Evolutionary conservation across 2,329 filamentous ascomycete species (phyloP).

Genomic region (Dryadomyces sulphureus): DNA sequence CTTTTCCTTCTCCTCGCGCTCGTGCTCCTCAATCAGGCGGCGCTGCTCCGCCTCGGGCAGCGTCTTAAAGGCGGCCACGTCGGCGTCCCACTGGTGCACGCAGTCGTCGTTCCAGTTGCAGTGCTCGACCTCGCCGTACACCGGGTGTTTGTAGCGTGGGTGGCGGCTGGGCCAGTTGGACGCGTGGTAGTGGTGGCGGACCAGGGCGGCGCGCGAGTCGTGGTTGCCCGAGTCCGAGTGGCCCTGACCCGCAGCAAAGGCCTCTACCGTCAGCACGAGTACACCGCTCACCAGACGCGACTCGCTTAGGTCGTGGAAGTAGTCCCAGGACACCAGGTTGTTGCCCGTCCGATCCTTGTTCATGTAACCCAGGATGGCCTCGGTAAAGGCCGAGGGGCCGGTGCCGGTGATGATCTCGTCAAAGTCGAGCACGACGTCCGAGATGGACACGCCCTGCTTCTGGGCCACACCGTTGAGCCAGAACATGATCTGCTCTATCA

Average conservation of each 20-base stretch:
- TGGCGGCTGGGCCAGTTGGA: conserved; percentile 56
- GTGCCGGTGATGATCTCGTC: conserved; percentile 62
- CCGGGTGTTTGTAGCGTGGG: conserved; percentile 50
- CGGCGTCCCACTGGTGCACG: conserved; percentile 49
- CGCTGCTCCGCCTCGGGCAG: conserved; percentile 45
- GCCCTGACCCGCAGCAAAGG: conserved; percentile 58
- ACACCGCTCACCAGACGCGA: conserved; percentile 50
- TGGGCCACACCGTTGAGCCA: conserved; percentile 48
- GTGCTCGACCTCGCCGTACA: conserved; percentile 54
- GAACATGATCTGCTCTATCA: conserved; percentile 53
- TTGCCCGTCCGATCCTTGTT: conserved; percentile 23
- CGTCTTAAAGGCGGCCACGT: conserved; percentile 44
- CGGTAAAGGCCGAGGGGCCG: conserved; percentile 55
- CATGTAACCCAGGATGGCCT: conserved; percentile 51
- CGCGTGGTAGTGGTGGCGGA: conserved; percentile 63
- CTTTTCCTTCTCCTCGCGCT: conserved; percentile 16
- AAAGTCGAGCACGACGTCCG: conserved; percentile 51
- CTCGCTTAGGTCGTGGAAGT: conserved; percentile 51
- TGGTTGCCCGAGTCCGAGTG: conserved; percentile 61
- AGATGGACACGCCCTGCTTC: conserved; percentile 42
- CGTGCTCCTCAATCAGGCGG: conserved; percentile 24
- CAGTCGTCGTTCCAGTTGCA: conserved; percentile 57
- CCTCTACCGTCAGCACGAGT: conserved; percentile 54
- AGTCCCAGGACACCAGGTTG: conserved; percentile 42
- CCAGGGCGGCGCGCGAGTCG: conserved; percentile 47